Evolutionary conservation across 441 rosid genomes (phyloP), one percentile per base, ranked within the genome.

Genomic region (Rhodomyrtus psidioides): DNA sequence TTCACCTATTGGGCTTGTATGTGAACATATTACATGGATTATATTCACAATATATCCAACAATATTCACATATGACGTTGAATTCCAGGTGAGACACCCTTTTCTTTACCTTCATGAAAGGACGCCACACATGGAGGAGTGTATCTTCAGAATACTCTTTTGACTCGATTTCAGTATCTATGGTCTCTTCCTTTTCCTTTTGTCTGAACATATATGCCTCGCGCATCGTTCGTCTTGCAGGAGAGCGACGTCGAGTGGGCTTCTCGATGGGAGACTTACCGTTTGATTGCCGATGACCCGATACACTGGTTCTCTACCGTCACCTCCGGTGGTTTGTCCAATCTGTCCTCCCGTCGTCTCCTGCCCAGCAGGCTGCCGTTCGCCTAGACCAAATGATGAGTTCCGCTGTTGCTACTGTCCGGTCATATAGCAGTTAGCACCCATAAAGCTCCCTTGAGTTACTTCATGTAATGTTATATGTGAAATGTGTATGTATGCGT

Each of bases 51-150:
- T n/a, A n/a, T n/a, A n/a, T n/a, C n/a, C n/a, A n/a, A n/a, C n/a
- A n/a, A n/a, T n/a, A 34, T 86, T 86, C 58, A 86, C 88, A 56
- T 83, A 75, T 56, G 88, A 83, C 39, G 86, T 76, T n/a, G 34
- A 85, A 23, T 87, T 87, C 39, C 58, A 76, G 81, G 88, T 55
- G 27, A 42, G 70, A 39, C 39, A 21, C 39, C 70, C 4, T 7
- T 27, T 60, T 27, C 27, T 30, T 15, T 58, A 58, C 70, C 12
- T 28, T 60, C 70, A 60, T 60, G 70, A 27, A 59, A 34, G 34
- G 34, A 34, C 3, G 34, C 34, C 34, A 34, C 34, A 34, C 34
- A 34, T 34, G 34, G 4, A 34, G 34, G 34, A 34, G 34, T 34
- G 34, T 34, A 34, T 34, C 34, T 34, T 13, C 34, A 59, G 65